Evolutionary conservation across 1,284 basidiomycete species (phyloP), one percentile per base, ranked within the genome.

Genomic region (Trichosporon coremiiforme): DNA sequence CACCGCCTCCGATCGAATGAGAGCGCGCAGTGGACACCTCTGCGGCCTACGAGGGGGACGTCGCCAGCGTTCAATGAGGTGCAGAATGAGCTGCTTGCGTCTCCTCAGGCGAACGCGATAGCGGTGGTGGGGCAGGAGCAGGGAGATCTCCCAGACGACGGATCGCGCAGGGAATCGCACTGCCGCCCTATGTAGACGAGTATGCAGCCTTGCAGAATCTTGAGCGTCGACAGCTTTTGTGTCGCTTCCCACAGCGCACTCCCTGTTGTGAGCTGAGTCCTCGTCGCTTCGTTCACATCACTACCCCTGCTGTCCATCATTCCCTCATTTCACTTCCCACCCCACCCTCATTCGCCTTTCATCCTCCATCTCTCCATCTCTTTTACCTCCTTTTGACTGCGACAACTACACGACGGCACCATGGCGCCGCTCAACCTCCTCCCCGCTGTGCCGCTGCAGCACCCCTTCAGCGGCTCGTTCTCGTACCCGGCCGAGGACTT

Each of bases 351-450:
- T 33, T 33, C 33, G 4, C 8, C 33, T 8, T 4, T 60, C 15
- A 35, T n/a, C n/a, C 31, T 33, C 1, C 31, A n/a, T 4, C 29
- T 33, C 29, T 33, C 15, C 57, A 15, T 10, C n/a, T n/a, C 20
- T 1, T n/a, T n/a, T n/a, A n/a, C n/a, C n/a, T n/a, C n/a, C n/a
- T n/a, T n/a, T n/a, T n/a, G n/a, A n/a, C n/a, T n/a, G n/a, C n/a
- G n/a, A n/a, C n/a, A n/a, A n/a, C n/a, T n/a, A n/a, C n/a, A n/a
- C 57, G 4, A n/a, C 57, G n/a, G n/a, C n/a, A n/a, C n/a, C 33
- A 38, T 60, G 57, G 57, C 57, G 17, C 57, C 57, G 29, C 29
- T 60, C 31, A 60, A 60, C 31, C 57, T 60, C 31, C 57, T 60
- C 13, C 57, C 57, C 1, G 57, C 57, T 5, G 29, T 33, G 12